These are phyloP conservation scores for Talaromyces sp. DNA, from an alignment of 2,329 filamentous ascomycete genomes.

Conservation along the genomic window DNA sequence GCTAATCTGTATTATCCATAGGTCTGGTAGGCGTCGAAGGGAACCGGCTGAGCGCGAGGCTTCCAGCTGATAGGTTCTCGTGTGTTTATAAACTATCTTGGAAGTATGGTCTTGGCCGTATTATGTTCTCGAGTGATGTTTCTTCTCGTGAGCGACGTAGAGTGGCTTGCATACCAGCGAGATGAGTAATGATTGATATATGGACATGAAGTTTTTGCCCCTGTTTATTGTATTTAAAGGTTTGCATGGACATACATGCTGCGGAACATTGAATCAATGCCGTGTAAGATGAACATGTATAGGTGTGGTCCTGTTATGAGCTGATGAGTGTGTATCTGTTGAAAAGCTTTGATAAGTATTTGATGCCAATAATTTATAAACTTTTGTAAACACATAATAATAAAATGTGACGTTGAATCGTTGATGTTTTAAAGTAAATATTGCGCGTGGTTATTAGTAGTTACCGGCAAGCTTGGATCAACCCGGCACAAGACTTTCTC, in stretches of 20 bases:
- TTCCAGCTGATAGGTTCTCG: background rate
- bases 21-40: constrained; percentile 12
- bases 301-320: background rate
- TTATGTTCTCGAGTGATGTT: background rate
- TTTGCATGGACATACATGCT: background rate
- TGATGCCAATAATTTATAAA: background rate
- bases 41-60: constrained; percentile 7
- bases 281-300: background rate
- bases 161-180: constrained; percentile 5
- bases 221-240: background rate
- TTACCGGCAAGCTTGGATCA: background rate
- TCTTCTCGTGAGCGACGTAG: background rate
- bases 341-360: background rate
- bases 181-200: constrained; percentile 11
- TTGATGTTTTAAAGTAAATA: no score
- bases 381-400: background rate
- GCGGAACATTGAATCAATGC: background rate
- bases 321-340: background rate
- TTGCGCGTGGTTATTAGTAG: background rate
- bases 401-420: no score
- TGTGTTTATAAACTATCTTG: background rate
- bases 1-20: constrained; percentile 2
- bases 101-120: background rate
- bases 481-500: background rate
- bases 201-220: background rate